Conservation (phyloP, 495 filamentous ascomycete species). For the Neurospora pannonica region DNA sequence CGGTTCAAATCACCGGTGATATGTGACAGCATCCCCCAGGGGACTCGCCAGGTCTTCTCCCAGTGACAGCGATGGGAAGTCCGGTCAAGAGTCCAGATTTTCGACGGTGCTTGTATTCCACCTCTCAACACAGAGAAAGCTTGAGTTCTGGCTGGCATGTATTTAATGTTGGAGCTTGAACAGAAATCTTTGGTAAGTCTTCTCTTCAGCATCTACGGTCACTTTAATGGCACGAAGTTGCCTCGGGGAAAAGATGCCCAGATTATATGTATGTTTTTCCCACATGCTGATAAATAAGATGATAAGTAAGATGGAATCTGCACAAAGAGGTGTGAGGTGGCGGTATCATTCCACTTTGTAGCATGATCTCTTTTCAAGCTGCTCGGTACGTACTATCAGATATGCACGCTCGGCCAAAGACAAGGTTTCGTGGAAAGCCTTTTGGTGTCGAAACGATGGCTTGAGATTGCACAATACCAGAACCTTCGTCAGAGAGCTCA, state of each 20-base stretch:
- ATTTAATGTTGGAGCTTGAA: neutral
- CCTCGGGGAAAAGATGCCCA: neutral
- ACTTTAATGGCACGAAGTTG: neutral
- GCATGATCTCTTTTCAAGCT: neutral
- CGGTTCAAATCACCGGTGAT: neutral
- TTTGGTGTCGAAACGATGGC: neutral
- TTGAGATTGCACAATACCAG: neutral
- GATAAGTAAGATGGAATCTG: neutral
- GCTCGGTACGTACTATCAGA: neutral
- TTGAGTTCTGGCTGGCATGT: neutral
- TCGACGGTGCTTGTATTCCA: neutral
- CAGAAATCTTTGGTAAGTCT: neutral
- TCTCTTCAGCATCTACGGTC: neutral
- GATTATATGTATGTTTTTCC: neutral
- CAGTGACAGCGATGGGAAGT: neutral
- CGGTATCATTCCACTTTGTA: neutral
- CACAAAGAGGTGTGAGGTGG: neutral
- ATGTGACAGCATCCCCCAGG: neutral
- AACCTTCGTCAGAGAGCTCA: neutral
- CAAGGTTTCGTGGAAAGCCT: neutral
- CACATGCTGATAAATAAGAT: neutral
- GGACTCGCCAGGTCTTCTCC: neutral
- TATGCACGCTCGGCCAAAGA: neutral
- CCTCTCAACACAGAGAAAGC: neutral
- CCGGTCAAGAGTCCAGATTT: neutral